These are phyloP conservation scores for Nyctanthes arbortristis DNA, from an alignment of 257 asterid species.

Conservation along the genomic window DNA sequence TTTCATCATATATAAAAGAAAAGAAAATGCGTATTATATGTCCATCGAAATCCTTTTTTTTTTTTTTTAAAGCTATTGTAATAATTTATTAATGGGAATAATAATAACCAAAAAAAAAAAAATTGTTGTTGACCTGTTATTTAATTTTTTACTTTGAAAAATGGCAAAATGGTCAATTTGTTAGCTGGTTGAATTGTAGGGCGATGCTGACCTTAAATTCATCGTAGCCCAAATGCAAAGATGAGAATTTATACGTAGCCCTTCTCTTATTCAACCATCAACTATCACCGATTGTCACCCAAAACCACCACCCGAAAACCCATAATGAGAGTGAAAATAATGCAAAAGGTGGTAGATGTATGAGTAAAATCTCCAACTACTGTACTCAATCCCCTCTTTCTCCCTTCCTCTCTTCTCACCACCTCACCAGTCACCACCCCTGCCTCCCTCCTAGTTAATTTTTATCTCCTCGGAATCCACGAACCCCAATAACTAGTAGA, in stretches of 20 bases:
- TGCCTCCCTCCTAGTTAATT: neutral
- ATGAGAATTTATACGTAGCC: neutral
- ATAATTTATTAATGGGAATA: too few relatives aligned
- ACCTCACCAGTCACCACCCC: constrained; percentile 31
- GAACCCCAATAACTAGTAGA: constrained; percentile 31
- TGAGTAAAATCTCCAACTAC: constrained; percentile 79
- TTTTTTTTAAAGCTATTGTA: too few relatives aligned
- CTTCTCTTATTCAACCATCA: constrained; percentile 9
- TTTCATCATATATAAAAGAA: too few relatives aligned
- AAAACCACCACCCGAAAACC: constrained; percentile 23
- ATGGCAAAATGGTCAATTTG: too few relatives aligned
- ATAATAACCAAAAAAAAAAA: too few relatives aligned
- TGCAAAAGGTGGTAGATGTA: constrained; percentile 98
- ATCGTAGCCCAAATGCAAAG: neutral
- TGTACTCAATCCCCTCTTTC: constrained; percentile 20
- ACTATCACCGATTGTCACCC: constrained; percentile 6
- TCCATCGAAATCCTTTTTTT: too few relatives aligned
- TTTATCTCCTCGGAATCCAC: constrained; percentile 38
- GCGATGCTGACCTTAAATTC: neutral
- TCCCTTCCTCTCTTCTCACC: constrained; percentile 31
- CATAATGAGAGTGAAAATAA: constrained; percentile 53
- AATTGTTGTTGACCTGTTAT: too few relatives aligned
- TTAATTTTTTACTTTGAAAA: too few relatives aligned
- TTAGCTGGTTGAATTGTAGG: neutral
- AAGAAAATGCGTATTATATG: too few relatives aligned